Conservation (phyloP, 345 rosid genomes). For the Populus deltoides region DNA sequence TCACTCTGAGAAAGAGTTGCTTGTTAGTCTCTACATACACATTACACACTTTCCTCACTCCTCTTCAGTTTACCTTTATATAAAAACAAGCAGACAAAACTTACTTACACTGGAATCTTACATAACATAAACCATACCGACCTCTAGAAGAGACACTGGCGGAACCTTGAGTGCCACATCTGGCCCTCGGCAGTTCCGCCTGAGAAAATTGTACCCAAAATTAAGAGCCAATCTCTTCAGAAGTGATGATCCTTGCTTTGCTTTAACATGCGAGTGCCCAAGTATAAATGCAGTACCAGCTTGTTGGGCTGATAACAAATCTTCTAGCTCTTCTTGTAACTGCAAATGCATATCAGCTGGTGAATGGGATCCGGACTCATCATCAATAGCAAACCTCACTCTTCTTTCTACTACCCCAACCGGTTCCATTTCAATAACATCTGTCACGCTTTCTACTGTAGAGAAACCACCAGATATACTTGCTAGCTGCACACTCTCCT, state of each 20-base stretch:
- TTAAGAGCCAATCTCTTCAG: conserved; percentile 71
- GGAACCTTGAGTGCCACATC: conserved; percentile 92
- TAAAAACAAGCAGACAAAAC: not conserved
- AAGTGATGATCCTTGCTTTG: conserved; percentile 92
- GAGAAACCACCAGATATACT: conserved; percentile 72
- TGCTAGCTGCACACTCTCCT: conserved; percentile 56
- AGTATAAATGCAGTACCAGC: conserved; percentile 87
- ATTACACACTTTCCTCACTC: not conserved
- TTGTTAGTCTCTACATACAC: not conserved
- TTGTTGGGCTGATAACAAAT: conserved; percentile 64
- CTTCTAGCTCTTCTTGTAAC: conserved; percentile 62
- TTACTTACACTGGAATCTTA: conserved; percentile 2
- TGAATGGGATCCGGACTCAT: conserved; percentile 36
- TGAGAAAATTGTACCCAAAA: conserved; percentile 78
- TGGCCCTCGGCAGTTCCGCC: conserved; percentile 87
- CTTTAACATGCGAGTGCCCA: conserved; percentile 87
- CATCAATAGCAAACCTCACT: conserved; percentile 70
- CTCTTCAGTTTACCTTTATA: not conserved
- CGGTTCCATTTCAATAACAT: conserved; percentile 71
- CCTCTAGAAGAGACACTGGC: conserved; percentile 82
- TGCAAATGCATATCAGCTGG: conserved; percentile 31
- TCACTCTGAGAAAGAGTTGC: not conserved
- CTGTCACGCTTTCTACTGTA: conserved; percentile 59
- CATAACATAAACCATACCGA: conserved; percentile 94
- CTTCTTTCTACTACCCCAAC: conserved; percentile 31